phyloP scores from a whole-genome alignment of 495 filamentous ascomycete species.

The Xylaria telfairii region DNA sequence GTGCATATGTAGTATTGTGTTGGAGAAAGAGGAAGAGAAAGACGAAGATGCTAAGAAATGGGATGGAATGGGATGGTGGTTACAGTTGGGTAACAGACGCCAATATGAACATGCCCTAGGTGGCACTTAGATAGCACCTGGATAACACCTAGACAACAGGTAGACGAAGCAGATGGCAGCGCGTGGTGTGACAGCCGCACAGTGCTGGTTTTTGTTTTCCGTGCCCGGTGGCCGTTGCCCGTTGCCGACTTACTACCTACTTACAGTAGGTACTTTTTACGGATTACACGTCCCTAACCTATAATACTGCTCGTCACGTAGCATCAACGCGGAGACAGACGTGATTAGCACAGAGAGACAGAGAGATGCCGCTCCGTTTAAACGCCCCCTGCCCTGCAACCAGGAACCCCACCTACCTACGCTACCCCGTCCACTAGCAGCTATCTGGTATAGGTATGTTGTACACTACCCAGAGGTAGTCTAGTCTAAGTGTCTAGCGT shows the following conservation, averaged over 20 bases:
- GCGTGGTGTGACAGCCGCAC: conserved; percentile 16
- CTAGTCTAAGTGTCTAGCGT: background rate
- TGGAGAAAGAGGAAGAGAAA: too few species aligned
- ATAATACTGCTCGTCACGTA: conserved; percentile 10
- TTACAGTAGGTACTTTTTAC: conserved; percentile 3
- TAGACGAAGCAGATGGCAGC: background rate
- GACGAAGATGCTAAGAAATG: background rate
- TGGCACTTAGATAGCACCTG: too few species aligned
- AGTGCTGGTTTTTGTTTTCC: conserved; percentile 10
- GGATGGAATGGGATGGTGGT: background rate
- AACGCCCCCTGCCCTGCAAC: conserved; percentile 22
- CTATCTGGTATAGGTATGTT: background rate
- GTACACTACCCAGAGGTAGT: background rate
- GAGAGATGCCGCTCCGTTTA: conserved; percentile 19
- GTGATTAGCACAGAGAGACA: conserved; percentile 20
- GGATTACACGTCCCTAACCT: conserved; percentile 15
- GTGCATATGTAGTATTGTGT: background rate
- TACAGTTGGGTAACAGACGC: conserved; percentile 15
- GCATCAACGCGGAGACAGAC: conserved; percentile 14
- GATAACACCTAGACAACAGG: background rate
- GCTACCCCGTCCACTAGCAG: background rate
- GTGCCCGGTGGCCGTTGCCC: background rate
- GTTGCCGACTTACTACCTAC: background rate
- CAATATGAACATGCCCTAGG: background rate
- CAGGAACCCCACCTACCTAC: conserved; percentile 5